phyloP scores from a whole-genome alignment of 257 asterid species.

The Solanum gandarillasii region DNA sequence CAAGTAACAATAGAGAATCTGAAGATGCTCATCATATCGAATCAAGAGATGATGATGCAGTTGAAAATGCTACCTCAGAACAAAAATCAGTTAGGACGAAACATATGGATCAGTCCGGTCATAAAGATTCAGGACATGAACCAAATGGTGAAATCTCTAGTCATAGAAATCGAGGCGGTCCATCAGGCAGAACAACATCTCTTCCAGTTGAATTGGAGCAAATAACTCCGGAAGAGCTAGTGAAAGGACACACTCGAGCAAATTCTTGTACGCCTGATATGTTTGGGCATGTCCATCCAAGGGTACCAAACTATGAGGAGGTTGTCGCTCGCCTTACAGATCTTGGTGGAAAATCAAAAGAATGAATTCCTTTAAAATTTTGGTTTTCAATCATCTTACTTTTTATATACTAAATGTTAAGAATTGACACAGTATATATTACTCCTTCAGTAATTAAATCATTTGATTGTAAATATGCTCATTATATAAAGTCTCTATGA shows the following conservation, averaged over 20 bases:
- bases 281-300: slow-evolving; percentile 48
- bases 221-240: slow-evolving; percentile 10
- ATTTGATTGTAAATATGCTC: neutral
- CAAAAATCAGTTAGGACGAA: slow-evolving; percentile 48
- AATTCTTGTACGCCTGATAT: slow-evolving; percentile 43
- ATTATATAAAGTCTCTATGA: neutral
- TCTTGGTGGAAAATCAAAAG: neutral
- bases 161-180: slow-evolving; percentile 12
- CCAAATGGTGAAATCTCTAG: slow-evolving; percentile 1
- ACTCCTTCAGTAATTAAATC: neutral
- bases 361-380: neutral
- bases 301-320: slow-evolving; percentile 70
- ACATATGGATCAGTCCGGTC: neutral
- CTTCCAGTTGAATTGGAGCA: slow-evolving; percentile 28
- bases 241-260: slow-evolving; percentile 33
- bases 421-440: neutral
- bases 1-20: slow-evolving; percentile 7
- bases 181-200: slow-evolving; percentile 27
- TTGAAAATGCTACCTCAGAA: slow-evolving; percentile 1
- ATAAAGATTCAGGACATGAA: neutral
- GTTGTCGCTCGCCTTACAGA: slow-evolving; percentile 60
- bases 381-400: neutral
- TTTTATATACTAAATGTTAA: neutral
- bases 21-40: slow-evolving; percentile 13
- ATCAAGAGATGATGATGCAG: slow-evolving; percentile 2